Conservation (phyloP, 108 stramenopile species). For the Nitzschia inconspicua region DNA sequence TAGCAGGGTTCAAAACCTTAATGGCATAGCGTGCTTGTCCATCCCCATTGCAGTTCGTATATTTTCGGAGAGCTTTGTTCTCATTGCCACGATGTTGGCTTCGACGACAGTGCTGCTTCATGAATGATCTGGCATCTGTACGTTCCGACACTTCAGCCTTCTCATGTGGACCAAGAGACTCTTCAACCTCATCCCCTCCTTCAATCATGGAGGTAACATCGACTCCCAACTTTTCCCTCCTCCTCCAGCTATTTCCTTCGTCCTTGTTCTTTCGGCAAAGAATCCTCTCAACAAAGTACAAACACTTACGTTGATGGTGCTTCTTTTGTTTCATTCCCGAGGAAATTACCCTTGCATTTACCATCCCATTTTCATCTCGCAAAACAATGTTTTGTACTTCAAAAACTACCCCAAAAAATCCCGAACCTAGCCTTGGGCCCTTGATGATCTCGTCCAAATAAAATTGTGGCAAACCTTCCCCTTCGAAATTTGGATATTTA, state of each 20-base stretch:
- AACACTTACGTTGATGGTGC: no score
- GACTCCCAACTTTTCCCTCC: no score
- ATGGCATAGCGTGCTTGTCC: conserved; percentile 23
- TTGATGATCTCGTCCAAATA: neutral
- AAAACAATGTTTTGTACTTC: neutral
- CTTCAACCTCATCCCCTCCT: no score
- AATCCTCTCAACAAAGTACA: no score
- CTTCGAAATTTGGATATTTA: no score
- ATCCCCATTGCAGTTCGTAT: neutral
- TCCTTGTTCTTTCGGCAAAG: no score
- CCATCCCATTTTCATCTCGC: neutral
- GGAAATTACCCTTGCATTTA: no score
- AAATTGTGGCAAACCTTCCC: neutral
- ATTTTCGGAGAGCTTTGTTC: neutral
- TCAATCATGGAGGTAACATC: no score
- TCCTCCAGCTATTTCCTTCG: no score
- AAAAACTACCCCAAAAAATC: neutral
- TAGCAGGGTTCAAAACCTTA: conserved; percentile 17
- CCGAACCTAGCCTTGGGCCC: neutral
- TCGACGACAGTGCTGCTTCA: neutral
- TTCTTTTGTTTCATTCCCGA: no score
- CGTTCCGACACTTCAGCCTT: no score
- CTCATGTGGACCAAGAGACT: no score
- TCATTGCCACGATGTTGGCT: neutral
- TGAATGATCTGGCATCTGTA: neutral